Percentiles rank a stretch among this genome's conserved stretches.
Evolutionary conservation across 139 green algal species (phyloP).

Genomic region (Coelastrella sp.): DNA sequence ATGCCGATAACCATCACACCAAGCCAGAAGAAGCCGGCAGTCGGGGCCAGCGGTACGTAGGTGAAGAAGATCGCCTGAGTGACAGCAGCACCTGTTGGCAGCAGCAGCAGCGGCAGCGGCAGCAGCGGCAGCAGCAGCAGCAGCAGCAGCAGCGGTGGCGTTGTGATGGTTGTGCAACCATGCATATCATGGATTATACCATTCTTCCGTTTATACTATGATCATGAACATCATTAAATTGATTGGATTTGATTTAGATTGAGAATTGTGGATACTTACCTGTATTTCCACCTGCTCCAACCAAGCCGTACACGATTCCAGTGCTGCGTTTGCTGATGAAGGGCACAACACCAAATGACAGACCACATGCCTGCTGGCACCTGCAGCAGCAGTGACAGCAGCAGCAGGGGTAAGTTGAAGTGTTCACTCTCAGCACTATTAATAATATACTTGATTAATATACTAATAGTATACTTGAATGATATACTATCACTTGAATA

Average conservation of each 20-base stretch:
- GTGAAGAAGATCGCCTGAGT: constrained; percentile 93
- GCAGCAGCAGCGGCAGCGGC: neutral
- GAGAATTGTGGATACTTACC: neutral
- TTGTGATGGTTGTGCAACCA: no score
- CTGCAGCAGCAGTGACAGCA: neutral
- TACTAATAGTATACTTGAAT: neutral
- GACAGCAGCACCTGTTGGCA: constrained; percentile 73
- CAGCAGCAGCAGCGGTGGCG: no score
- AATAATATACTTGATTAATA: neutral
- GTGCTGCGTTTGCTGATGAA: constrained; percentile 88
- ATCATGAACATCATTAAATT: no score
- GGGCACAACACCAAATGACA: constrained; percentile 87
- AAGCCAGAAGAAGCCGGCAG: constrained; percentile 84
- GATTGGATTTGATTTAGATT: neutral
- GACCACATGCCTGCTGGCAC: constrained; percentile 70
- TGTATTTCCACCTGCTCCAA: constrained; percentile 93
- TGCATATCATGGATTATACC: no score
- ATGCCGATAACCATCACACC: constrained; percentile 85
- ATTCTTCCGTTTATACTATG: no score
- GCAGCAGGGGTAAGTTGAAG: no score
- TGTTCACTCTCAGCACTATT: no score
- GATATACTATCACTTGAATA: neutral
- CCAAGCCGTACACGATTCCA: constrained; percentile 90
- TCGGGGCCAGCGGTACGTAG: constrained; percentile 32
- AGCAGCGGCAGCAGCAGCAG: no score